Evolutionary conservation across 2,329 filamentous ascomycete species (phyloP).

Genomic region (Aspergillus sp.): DNA sequence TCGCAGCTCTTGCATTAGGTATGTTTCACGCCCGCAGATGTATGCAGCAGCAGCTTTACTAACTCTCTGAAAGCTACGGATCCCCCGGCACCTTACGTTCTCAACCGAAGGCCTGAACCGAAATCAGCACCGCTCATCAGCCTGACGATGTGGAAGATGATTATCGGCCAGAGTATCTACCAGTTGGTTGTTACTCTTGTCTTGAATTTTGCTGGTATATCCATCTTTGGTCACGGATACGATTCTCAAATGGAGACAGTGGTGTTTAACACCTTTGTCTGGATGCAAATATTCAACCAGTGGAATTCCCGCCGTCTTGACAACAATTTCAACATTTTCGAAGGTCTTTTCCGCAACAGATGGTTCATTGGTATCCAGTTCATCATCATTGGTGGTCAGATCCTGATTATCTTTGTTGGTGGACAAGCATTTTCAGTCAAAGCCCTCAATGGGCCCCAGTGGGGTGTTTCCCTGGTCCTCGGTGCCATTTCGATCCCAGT

Average conservation of each 20-base stretch:
- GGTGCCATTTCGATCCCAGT: conserved; percentile 64
- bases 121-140: conserved; percentile 44
- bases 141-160: conserved; percentile 45
- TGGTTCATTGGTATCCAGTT: conserved; percentile 57
- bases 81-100: conserved; percentile 53
- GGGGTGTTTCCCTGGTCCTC: conserved; percentile 66
- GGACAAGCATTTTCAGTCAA: conserved; percentile 62
- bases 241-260: conserved; percentile 28
- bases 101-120: conserved; percentile 49
- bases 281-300: conserved; percentile 48
- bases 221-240: conserved; percentile 26
- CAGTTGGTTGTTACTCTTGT: conserved; percentile 39
- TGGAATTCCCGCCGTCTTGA: conserved; percentile 44
- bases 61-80: conserved; percentile 48
- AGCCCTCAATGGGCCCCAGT: conserved; percentile 59
- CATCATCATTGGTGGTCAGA: conserved; percentile 64
- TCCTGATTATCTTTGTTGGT: conserved; percentile 68
- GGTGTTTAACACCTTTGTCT: conserved; percentile 44
- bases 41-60: too few relatives aligned
- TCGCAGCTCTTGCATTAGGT: conserved; percentile 58
- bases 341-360: conserved; percentile 37
- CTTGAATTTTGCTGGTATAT: conserved; percentile 42
- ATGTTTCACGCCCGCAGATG: conserved; percentile 2
- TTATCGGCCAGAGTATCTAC: conserved; percentile 40
- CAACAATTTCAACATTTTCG: conserved; percentile 41